Conservation (phyloP, 2,329 filamentous ascomycete species). For the Cercospora brassicicola region DNA sequence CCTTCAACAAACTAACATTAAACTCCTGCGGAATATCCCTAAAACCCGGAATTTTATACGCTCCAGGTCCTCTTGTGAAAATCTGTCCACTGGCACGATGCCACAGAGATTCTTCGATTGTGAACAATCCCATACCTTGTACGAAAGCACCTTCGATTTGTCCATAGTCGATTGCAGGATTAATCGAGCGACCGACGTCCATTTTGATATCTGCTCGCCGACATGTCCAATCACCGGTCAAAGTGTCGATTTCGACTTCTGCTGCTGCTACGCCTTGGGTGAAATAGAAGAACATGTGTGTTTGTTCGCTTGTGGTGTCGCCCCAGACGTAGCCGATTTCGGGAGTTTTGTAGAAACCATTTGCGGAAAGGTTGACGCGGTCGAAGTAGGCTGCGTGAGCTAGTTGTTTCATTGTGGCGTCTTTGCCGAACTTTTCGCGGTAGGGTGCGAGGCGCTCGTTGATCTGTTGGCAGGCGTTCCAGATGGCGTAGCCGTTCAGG, state of each 20-base stretch:
- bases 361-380: conserved; percentile 92
- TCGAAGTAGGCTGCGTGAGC: conserved; percentile 94
- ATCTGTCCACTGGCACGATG: conserved; percentile 66
- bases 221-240: conserved; percentile 93
- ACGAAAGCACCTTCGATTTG: conserved; percentile 82
- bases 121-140: conserved; percentile 78
- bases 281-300: conserved; percentile 98
- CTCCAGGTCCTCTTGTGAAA: conserved; percentile 63
- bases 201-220: conserved; percentile 91
- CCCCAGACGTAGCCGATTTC: conserved; percentile 96
- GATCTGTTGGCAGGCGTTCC: conserved; percentile 86
- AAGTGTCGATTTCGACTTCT: conserved; percentile 88
- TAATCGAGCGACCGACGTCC: conserved; percentile 85
- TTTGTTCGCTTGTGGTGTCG: conserved; percentile 67
- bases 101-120: conserved; percentile 72
- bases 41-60: conserved; percentile 90
- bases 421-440: conserved; percentile 73
- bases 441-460: conserved; percentile 86
- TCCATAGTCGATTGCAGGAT: conserved; percentile 76
- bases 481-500: conserved; percentile 92
- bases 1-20: conserved; percentile 82
- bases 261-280: conserved; percentile 90
- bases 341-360: conserved; percentile 96
- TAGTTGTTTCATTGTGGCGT: conserved; percentile 81
- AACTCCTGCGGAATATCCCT: conserved; percentile 84